These are phyloP conservation scores for Mariannaea elegans DNA, from an alignment of 2,329 filamentous ascomycete species.

Conservation along the genomic window DNA sequence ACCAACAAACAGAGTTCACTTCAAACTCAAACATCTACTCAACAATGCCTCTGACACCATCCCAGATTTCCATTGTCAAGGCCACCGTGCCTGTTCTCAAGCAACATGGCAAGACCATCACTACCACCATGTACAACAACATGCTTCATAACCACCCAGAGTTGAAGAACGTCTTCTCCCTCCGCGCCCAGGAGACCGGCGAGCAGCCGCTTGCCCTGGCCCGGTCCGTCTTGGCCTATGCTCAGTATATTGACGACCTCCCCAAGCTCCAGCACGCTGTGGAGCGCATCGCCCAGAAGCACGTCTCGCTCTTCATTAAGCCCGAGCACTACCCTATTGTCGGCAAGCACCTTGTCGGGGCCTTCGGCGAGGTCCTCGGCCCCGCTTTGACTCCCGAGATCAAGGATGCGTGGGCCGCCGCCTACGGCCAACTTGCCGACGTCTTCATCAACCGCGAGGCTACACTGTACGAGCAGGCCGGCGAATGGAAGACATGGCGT, in stretches of 20 bases:
- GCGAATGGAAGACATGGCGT: slow-evolving; percentile 58
- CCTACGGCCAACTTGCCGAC: slow-evolving; percentile 75
- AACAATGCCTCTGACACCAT: slow-evolving; percentile 62
- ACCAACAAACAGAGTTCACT: slow-evolving; percentile 7
- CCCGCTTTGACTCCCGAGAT: slow-evolving; percentile 72
- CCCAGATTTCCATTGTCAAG: slow-evolving; percentile 78
- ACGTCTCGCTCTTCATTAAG: slow-evolving; percentile 74
- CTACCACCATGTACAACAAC: slow-evolving; percentile 76
- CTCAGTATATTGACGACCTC: slow-evolving; percentile 75
- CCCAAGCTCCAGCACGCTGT: slow-evolving; percentile 63
- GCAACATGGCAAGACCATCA: slow-evolving; percentile 74
- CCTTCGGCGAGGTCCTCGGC: slow-evolving; percentile 74
- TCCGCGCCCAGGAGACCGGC: slow-evolving; percentile 72
- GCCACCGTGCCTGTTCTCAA: slow-evolving; percentile 78
- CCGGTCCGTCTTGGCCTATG: slow-evolving; percentile 75
- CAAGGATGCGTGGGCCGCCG: slow-evolving; percentile 74
- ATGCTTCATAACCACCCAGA: slow-evolving; percentile 71
- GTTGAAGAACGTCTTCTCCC: slow-evolving; percentile 76
- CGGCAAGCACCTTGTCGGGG: slow-evolving; percentile 71
- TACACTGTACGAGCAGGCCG: slow-evolving; percentile 64
- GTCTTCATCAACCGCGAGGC: slow-evolving; percentile 74
- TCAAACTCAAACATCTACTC: neutral
- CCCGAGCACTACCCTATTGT: slow-evolving; percentile 77
- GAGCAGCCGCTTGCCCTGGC: slow-evolving; percentile 77
- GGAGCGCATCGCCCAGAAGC: slow-evolving; percentile 80